phyloP scores from a whole-genome alignment of 2,329 filamentous ascomycete species.

The Ascochyta rabiei region DNA sequence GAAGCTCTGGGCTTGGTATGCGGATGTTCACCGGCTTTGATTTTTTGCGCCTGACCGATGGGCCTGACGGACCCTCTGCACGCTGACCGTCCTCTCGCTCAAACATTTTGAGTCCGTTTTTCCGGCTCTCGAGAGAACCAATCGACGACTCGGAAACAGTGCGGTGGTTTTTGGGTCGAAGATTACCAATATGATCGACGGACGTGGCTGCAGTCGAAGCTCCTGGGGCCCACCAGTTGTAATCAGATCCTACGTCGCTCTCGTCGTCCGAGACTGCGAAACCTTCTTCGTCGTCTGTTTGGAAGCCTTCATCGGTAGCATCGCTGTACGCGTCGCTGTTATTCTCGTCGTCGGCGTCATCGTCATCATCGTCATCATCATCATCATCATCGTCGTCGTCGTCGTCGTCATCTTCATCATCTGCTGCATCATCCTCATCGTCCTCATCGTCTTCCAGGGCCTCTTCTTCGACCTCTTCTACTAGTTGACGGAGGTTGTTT shows the following conservation, averaged over 20 bases:
- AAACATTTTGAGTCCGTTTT: constrained; percentile 35
- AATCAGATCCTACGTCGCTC: constrained; percentile 68
- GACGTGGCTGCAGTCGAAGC: constrained; percentile 60
- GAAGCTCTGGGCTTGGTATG: constrained; percentile 76
- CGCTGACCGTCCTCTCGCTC: constrained; percentile 28
- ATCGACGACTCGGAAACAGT: constrained; percentile 61
- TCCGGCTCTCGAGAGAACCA: constrained; percentile 55
- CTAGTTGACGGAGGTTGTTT: constrained; percentile 82
- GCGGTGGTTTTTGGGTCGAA: constrained; percentile 54
- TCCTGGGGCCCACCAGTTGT: constrained; percentile 67
- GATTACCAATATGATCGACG: constrained; percentile 54
- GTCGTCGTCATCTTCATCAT: constrained; percentile 57
- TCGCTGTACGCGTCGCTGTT: constrained; percentile 44
- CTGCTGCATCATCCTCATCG: constrained; percentile 59
- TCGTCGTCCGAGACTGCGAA: constrained; percentile 74
- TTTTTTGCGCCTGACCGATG: constrained; percentile 47
- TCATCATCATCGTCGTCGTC: constrained; percentile 55
- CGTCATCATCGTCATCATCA: constrained; percentile 53
- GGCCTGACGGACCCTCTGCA: constrained; percentile 6
- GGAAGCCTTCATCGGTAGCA: constrained; percentile 70
- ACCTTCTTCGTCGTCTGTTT: constrained; percentile 78
- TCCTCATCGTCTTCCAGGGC: constrained; percentile 67
- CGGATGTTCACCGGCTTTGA: constrained; percentile 64
- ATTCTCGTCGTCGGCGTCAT: constrained; percentile 57
- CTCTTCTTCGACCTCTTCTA: constrained; percentile 90